phyloP scores from a whole-genome alignment of 164 flowering plant species.

The Chloranthus sessilifolius region DNA sequence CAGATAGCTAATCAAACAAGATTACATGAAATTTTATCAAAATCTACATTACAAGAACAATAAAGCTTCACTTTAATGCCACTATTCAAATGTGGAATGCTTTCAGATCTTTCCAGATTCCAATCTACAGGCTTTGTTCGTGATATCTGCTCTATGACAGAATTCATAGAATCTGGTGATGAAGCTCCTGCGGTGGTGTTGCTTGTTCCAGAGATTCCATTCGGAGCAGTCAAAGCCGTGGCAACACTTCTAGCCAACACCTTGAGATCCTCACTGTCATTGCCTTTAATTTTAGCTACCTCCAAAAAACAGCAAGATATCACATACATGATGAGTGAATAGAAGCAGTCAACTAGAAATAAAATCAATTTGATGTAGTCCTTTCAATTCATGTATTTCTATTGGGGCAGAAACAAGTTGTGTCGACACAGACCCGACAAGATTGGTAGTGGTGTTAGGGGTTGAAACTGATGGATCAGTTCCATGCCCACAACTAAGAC shows the following conservation, averaged over 20 bases:
- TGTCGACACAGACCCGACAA: too few relatives aligned
- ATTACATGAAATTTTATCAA: too few relatives aligned
- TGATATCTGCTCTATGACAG: slow-evolving; percentile 37
- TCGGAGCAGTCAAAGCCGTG: slow-evolving; percentile 83
- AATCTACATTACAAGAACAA: too few relatives aligned
- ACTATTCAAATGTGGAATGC: slow-evolving; percentile 29
- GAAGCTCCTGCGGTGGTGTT: slow-evolving; percentile 19
- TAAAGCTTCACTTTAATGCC: too few relatives aligned
- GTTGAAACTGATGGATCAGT: too few relatives aligned
- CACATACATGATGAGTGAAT: neutral
- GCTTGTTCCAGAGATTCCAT: slow-evolving; percentile 44
- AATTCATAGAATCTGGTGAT: slow-evolving; percentile 39
- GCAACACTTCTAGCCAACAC: slow-evolving; percentile 98
- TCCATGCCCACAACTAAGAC: too few relatives aligned
- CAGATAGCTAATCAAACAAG: too few relatives aligned
- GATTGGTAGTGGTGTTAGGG: too few relatives aligned
- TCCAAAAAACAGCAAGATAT: slow-evolving; percentile 17
- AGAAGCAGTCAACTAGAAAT: too few relatives aligned
- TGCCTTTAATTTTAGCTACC: slow-evolving; percentile 92
- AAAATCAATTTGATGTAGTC: too few relatives aligned
- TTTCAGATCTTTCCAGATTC: slow-evolving; percentile 50
- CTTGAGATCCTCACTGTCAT: slow-evolving; percentile 97
- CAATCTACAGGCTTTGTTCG: slow-evolving; percentile 55
- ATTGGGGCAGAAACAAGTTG: too few relatives aligned
- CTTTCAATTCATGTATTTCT: too few relatives aligned